These are phyloP conservation scores for Chamaecrista fasciculata DNA, from an alignment of 306 rosid genomes.

Conservation along the genomic window DNA sequence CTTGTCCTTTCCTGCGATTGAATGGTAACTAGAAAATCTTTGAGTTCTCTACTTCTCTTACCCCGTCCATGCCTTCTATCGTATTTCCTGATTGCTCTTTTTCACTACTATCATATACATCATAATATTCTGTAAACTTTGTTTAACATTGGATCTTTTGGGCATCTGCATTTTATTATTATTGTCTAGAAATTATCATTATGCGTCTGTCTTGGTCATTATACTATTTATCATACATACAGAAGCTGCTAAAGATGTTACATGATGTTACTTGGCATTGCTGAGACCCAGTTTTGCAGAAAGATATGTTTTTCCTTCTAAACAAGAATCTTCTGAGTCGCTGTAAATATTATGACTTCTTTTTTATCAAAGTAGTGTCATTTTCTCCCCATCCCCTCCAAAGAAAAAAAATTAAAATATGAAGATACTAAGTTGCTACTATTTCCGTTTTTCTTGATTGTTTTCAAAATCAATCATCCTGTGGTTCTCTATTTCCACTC, in stretches of 20 bases:
- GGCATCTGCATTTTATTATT: not conserved
- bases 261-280: not conserved
- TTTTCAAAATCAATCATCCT: too few species aligned
- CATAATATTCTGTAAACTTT: not conserved
- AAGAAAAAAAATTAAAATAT: not conserved
- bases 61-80: too few species aligned
- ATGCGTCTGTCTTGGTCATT: not conserved
- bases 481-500: not conserved
- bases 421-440: not conserved
- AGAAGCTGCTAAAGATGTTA: not conserved
- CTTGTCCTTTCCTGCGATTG: too few species aligned
- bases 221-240: not conserved
- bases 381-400: not conserved
- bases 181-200: slow-evolving; percentile 1
- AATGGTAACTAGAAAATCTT: too few species aligned
- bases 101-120: too few species aligned
- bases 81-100: too few species aligned
- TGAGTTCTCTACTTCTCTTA: too few species aligned
- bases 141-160: not conserved
- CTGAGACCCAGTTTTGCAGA: not conserved
- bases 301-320: not conserved
- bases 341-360: not conserved
- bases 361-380: not conserved
- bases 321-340: not conserved
- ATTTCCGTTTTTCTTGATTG: slow-evolving; percentile 18